Evolutionary conservation across 768 basidiomycete genomes (phyloP).

Genomic region (Stropharia rugosoannulata): DNA sequence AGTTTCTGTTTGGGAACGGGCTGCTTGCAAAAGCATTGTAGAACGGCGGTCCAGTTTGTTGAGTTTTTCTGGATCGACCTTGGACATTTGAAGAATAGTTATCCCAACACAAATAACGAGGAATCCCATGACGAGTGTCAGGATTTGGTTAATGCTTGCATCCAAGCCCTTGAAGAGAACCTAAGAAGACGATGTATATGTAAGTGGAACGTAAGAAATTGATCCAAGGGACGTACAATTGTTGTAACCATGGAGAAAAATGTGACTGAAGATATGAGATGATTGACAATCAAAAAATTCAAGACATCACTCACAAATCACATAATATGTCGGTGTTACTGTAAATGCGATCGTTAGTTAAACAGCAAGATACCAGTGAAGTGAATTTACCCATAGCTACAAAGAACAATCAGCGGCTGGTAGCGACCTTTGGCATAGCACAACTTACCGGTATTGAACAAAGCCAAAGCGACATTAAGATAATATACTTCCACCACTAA

Average conservation of each 20-base stretch:
- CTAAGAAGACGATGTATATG: constrained; percentile 27
- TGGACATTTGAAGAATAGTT: constrained; percentile 92
- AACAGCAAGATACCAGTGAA: constrained; percentile 4
- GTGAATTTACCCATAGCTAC: constrained; percentile 60
- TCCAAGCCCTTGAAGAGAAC: constrained; percentile 90
- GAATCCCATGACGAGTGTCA: constrained; percentile 93
- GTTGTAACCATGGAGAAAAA: constrained; percentile 86
- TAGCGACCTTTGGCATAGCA: background rate
- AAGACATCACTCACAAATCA: constrained; percentile 56
- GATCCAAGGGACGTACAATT: constrained; percentile 47
- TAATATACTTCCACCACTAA: constrained; percentile 91
- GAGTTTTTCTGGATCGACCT: constrained; percentile 83
- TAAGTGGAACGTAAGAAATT: background rate
- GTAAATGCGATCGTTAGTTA: constrained; percentile 16
- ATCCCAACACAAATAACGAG: constrained; percentile 90
- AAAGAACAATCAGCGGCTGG: constrained; percentile 12
- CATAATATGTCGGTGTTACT: constrained; percentile 90
- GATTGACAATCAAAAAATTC: background rate
- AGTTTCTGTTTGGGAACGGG: constrained; percentile 65
- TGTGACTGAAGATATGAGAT: constrained; percentile 51
- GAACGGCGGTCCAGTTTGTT: constrained; percentile 83
- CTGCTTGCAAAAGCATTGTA: constrained; percentile 89
- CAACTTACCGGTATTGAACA: constrained; percentile 84
- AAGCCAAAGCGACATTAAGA: constrained; percentile 91
- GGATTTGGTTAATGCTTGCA: constrained; percentile 72